These are phyloP conservation scores for Gardenia jasminoides DNA, from an alignment of 257 asterid species.

Conservation along the genomic window DNA sequence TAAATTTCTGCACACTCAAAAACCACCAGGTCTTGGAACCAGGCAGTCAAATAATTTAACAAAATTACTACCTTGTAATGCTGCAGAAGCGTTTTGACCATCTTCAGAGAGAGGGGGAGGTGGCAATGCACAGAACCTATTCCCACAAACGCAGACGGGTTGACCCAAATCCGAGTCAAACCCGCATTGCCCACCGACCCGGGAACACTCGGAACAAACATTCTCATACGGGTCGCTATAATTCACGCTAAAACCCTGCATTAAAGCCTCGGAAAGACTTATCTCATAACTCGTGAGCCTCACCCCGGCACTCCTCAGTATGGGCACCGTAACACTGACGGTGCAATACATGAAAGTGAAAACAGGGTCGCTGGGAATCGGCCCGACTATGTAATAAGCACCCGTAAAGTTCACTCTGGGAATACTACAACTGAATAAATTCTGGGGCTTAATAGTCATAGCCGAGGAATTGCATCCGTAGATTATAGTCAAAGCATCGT, in stretches of 20 bases:
- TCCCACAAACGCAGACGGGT: constrained; percentile 55
- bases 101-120: constrained; percentile 29
- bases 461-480: constrained; percentile 51
- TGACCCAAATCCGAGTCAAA: constrained; percentile 33
- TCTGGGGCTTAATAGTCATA: constrained; percentile 23
- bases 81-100: constrained; percentile 10
- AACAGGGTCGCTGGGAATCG: constrained; percentile 49
- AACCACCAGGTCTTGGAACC: too few relatives aligned
- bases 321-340: constrained; percentile 32
- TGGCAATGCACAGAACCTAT: constrained; percentile 35
- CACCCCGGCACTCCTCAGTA: constrained; percentile 30
- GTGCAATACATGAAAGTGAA: constrained; percentile 30
- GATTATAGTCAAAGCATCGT: constrained; percentile 23
- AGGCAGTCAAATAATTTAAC: too few relatives aligned
- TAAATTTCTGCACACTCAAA: background rate
- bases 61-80: constrained; percentile 6
- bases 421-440: constrained; percentile 39
- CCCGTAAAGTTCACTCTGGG: constrained; percentile 22
- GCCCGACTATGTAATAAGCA: constrained; percentile 44
- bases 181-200: constrained; percentile 59
- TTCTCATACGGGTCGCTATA: constrained; percentile 47
- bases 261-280: constrained; percentile 45
- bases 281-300: constrained; percentile 27
- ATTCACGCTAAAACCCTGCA: constrained; percentile 54
- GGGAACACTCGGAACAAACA: constrained; percentile 38